Base-by-base conservation (phyloP, 371 early-diverging fungal species). In the Mortierella sp. region DNA sequence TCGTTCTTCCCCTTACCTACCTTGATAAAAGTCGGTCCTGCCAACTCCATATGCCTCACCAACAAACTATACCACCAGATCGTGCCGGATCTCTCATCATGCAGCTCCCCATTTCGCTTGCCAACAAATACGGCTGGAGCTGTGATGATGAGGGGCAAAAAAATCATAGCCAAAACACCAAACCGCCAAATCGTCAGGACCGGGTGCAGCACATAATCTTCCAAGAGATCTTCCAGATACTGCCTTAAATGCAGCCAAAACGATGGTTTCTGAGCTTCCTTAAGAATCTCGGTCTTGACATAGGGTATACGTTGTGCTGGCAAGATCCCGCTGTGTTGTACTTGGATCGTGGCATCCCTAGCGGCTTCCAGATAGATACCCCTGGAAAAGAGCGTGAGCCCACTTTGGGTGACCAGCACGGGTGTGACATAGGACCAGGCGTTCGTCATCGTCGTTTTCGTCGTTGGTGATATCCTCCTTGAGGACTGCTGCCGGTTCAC, bases 1-100 rank as follows among this genome's bases (percentile, higher is more conserved):
- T 21, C n/a, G n/a, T n/a, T n/a, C n/a, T n/a, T n/a, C n/a, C n/a
- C n/a, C n/a, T n/a, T 23, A 47, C 27, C 60, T 78, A 87, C 90
- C 82, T 97, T 97, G 68, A 97, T 95, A 76, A 97, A 95, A 3
- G 98, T 93, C 15, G 97, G 94, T 1, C 98, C 98, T 7, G 94
- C 94, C 42, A 82, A 50, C 61, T 94, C 94, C 91, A 95, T 91
- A 56, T 93, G 89, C 49, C 71, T 80, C 44, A 92, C 88, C 21
- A 96, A 50, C 15, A 92, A 85, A 42, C 86, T 81, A 75, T 92
- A 93, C 96, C 96, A 97, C 93, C 92, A 94, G 4, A 94, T 58
- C 2, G 88, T 81, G 5, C 93, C 92, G 19, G 81, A 60, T 17
- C 82, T 67, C 60, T 91, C 93, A 48, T 82, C 72, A 26, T 84